A percentile compares a stretch with the other conserved stretches of the same genome.
Conservation (phyloP, 306 rosid species). For the Delonix regia region DNA sequence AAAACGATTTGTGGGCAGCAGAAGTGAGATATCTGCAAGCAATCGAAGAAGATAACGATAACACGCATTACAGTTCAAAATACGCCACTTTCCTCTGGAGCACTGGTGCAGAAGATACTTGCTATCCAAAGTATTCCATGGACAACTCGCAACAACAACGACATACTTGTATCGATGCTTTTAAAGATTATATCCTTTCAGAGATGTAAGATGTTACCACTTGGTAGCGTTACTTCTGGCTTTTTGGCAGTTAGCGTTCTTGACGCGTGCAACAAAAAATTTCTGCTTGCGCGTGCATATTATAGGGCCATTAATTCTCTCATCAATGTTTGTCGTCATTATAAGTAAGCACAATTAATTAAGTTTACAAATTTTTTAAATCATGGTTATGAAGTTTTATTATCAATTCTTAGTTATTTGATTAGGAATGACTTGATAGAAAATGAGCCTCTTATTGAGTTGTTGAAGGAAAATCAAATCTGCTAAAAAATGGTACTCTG, state of each 20-base stretch:
- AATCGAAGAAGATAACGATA: slow-evolving; percentile 57
- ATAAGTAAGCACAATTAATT: too few species aligned
- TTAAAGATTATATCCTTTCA: slow-evolving; percentile 3
- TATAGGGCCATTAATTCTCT: too few species aligned
- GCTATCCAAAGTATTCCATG: slow-evolving; percentile 45
- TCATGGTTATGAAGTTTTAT: too few species aligned
- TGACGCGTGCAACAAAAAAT: neutral
- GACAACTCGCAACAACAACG: slow-evolving; percentile 33
- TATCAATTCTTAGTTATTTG: too few species aligned
- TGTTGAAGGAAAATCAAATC: too few species aligned
- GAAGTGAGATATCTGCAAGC: slow-evolving; percentile 73
- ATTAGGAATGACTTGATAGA: too few species aligned
- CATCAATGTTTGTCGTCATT: too few species aligned
- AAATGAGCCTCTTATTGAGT: too few species aligned
- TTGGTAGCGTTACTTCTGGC: neutral
- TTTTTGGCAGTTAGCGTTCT: neutral
- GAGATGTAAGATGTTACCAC: neutral
- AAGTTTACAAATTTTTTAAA: too few species aligned
- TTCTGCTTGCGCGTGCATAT: neutral
- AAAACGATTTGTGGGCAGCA: slow-evolving; percentile 72
- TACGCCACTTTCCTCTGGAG: slow-evolving; percentile 82
- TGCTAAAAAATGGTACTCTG: too few species aligned
- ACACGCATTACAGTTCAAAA: slow-evolving; percentile 56
- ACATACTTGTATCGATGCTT: neutral
- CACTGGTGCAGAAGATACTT: slow-evolving; percentile 66